phyloP scores from a whole-genome alignment of 2,329 filamentous ascomycete species.

The Aspergillus ustus region DNA sequence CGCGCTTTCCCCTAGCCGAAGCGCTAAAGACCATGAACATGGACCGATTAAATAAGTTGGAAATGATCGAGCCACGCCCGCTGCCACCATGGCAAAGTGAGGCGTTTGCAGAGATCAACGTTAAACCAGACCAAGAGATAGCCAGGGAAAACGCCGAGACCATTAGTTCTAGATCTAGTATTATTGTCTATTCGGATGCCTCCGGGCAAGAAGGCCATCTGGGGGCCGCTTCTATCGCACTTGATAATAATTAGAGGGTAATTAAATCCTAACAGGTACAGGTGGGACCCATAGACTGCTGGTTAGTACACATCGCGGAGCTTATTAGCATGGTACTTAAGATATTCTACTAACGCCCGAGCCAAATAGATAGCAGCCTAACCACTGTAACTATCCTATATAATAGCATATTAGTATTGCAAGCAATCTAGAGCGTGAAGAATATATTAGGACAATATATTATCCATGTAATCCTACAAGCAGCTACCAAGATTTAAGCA shows the following conservation, averaged over 20 bases:
- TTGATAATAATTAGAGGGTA: neutral
- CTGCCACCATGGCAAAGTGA: conserved; percentile 26
- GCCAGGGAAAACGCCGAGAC: conserved; percentile 24
- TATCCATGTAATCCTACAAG: conserved; percentile 22
- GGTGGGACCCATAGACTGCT: conserved; percentile 22
- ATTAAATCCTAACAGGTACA: neutral
- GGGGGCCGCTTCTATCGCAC: conserved; percentile 17
- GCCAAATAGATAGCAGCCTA: neutral
- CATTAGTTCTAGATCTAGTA: conserved; percentile 12
- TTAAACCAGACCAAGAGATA: conserved; percentile 26
- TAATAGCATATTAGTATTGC: conserved; percentile 26
- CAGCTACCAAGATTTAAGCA: conserved; percentile 17
- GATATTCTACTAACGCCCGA: conserved; percentile 8
- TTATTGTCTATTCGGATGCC: conserved; percentile 26
- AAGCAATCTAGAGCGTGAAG: conserved; percentile 22
- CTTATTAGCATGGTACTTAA: conserved; percentile 24
- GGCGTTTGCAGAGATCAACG: conserved; percentile 29
- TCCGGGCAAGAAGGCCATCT: conserved; percentile 24
- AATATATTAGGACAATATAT: conserved; percentile 27
- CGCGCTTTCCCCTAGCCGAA: conserved; percentile 29
- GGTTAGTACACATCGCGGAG: conserved; percentile 29
- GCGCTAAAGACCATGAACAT: neutral
- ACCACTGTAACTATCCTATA: conserved; percentile 24
- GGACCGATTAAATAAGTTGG: conserved; percentile 18
- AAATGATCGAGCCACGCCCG: conserved; percentile 30